Evolutionary conservation across 768 basidiomycete species (phyloP).

Genomic region (Russula dissimulans): DNA sequence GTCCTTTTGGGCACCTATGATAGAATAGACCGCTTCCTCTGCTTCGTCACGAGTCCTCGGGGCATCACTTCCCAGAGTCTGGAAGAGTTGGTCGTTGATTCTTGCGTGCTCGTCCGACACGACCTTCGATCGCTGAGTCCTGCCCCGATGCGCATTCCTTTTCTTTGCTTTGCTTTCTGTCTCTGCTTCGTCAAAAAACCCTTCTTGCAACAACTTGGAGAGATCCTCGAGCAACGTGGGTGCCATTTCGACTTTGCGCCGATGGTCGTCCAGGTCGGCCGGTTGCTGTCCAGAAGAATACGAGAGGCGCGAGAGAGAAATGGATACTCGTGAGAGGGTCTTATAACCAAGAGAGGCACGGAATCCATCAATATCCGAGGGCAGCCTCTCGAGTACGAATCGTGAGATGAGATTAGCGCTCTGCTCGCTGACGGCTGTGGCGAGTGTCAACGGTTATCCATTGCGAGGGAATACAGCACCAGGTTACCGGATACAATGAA

Average conservation of each 20-base stretch:
- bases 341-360: not conserved
- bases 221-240: not conserved
- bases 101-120: not conserved
- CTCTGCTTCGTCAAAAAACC: not conserved
- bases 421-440: not conserved
- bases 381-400: not conserved
- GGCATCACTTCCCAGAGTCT: not conserved
- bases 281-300: not conserved
- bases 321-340: constrained; percentile 3
- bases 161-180: not conserved
- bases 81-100: not conserved
- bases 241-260: not conserved
- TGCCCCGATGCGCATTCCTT: not conserved
- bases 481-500: constrained; percentile 8
- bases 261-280: not conserved
- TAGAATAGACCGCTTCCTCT: not conserved
- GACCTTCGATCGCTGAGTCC: not conserved
- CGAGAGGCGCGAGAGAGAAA: not conserved
- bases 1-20: not conserved
- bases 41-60: not conserved
- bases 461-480: not conserved
- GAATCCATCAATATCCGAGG: not conserved
- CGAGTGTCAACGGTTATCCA: not conserved
- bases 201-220: not conserved
- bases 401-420: not conserved